Evolutionary conservation across 2,329 filamentous ascomycete genomes (phyloP).

Genomic region (Alternaria sp.): DNA sequence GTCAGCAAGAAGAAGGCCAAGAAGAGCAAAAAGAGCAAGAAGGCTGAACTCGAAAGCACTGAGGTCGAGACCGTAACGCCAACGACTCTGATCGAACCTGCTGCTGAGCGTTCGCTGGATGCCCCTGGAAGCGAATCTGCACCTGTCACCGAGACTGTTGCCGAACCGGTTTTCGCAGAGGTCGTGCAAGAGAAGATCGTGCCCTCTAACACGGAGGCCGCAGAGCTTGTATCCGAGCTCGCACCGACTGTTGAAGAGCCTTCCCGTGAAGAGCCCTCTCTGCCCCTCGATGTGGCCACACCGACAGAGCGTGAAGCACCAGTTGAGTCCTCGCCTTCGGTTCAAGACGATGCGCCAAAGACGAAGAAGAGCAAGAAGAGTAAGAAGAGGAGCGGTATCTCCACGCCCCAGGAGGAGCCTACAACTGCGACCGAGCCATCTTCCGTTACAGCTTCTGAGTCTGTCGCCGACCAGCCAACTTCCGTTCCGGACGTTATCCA

Average conservation of each 20-base stretch:
- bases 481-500: background rate
- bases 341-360: conserved; percentile 16
- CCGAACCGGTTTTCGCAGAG: background rate
- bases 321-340: background rate
- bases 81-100: conserved; percentile 6
- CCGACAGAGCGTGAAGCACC: background rate
- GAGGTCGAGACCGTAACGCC: conserved; percentile 16
- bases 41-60: conserved; percentile 28
- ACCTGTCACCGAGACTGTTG: background rate
- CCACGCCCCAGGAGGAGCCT: conserved; percentile 12
- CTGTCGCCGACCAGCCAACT: background rate
- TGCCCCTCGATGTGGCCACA: background rate
- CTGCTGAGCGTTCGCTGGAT: conserved; percentile 9
- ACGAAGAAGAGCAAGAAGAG: conserved; percentile 34
- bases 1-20: conserved; percentile 36
- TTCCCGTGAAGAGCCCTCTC: background rate
- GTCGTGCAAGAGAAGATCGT: background rate
- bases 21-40: conserved; percentile 40
- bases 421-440: background rate
- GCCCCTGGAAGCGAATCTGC: background rate
- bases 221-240: background rate
- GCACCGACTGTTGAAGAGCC: background rate
- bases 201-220: background rate
- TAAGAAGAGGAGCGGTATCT: conserved; percentile 22
- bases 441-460: background rate